These are phyloP conservation scores for Fusarium robinianum DNA, from an alignment of 2,329 filamentous ascomycete species.

Conservation along the genomic window DNA sequence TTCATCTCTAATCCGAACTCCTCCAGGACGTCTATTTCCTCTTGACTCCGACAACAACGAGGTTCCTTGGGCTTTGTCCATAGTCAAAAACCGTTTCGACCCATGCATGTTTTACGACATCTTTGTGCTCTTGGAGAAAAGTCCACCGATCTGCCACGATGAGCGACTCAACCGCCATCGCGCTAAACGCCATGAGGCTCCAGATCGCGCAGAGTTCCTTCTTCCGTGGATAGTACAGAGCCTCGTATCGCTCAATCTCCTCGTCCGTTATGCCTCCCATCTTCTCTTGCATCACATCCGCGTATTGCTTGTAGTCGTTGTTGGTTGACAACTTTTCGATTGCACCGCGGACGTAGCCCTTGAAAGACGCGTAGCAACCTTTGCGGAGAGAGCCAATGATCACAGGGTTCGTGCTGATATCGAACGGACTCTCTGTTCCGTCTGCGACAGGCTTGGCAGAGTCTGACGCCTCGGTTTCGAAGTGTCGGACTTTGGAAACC, in stretches of 20 bases:
- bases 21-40: constrained; percentile 42
- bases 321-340: constrained; percentile 71
- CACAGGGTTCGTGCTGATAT: constrained; percentile 72
- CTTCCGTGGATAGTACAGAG: constrained; percentile 65
- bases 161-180: constrained; percentile 82
- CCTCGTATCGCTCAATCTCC: constrained; percentile 73
- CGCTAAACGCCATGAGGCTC: constrained; percentile 96
- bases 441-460: constrained; percentile 19
- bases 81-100: constrained; percentile 95
- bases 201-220: constrained; percentile 86
- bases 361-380: constrained; percentile 74
- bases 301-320: constrained; percentile 61
- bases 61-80: constrained; percentile 79
- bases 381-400: constrained; percentile 87
- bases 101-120: constrained; percentile 76
- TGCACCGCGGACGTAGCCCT: constrained; percentile 79
- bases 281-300: constrained; percentile 64
- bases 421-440: constrained; percentile 48
- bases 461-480: constrained; percentile 32
- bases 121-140: constrained; percentile 77
- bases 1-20: constrained; percentile 3
- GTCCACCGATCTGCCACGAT: constrained; percentile 91
- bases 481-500: constrained; percentile 62
- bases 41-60: constrained; percentile 93
- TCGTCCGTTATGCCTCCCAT: constrained; percentile 73